Base-by-base conservation (phyloP, 169 alveolate species). In the Eimeria mitis region DNA sequence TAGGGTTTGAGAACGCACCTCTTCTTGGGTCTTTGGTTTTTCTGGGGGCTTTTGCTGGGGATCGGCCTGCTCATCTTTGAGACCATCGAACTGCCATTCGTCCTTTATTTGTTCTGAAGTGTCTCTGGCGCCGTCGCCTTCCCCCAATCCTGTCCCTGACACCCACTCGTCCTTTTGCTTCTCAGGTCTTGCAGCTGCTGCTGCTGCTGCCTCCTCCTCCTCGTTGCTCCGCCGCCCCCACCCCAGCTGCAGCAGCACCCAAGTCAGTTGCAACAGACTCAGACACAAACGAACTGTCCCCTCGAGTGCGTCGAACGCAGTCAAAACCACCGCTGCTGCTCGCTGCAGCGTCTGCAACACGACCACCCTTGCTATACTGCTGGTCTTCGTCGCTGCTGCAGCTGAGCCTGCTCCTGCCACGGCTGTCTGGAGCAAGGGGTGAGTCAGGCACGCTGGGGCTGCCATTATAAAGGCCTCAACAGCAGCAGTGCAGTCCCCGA, bases 71-170 rank as follows among this genome's bases (percentile, higher is more conserved):
- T 89, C 88, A 37, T 89, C 88, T 73, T 71, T 68, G n/a, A 89
- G 95, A 42, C 94, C 94, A 76, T 94, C 96, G 34, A 94, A 71
- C 70, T 85, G 95, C 87, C 91, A 76, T 21, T 94, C 96, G 7
- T 94, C 95, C 44, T 87, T 65, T 9, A 88, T 56, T 59, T 87
- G 87, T 14, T 94, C 96, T 2, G 87, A 70, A 47, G 65, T 84
- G 59, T 94, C 95, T 79, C 63, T 56, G 61, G 59, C 88, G 23
- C 95, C 96, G 5, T 42, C 94, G 13, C 95, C 96, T 44, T 94
- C 95, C 54, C 95, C 96, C 56, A 94, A 59, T 8, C 96, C 96
- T 23, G 95, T 85, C 25, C 95, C 96, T 37, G 81, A 84, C 40
- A 84, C 90, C 96, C 94, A 94, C 31, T 84, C 95, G 42, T 84